Percentiles rank a stretch among this genome's conserved stretches.
Conservation (phyloP, 306 rosid species). For the Notholithocarpus densiflorus region DNA sequence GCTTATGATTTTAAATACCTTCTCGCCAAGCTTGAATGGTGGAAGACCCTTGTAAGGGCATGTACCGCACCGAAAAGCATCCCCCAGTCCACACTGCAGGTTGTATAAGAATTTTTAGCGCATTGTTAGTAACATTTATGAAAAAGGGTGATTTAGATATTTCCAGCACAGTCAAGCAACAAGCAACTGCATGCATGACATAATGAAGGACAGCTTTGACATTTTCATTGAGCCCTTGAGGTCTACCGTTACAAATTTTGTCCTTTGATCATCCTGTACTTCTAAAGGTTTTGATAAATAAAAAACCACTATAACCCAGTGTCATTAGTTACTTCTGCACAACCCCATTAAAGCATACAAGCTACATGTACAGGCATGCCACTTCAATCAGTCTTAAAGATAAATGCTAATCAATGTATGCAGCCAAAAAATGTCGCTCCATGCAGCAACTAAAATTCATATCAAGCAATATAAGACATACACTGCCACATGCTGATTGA, state of each 20-base stretch:
- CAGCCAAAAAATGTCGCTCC: neutral
- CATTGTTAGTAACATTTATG: neutral
- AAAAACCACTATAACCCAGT: neutral
- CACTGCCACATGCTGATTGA: slow-evolving; percentile 91
- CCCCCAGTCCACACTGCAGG: slow-evolving; percentile 95
- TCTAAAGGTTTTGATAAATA: neutral
- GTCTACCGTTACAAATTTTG: neutral
- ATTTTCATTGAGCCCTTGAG: neutral
- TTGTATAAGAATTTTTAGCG: slow-evolving; percentile 29
- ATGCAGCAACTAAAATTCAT: neutral
- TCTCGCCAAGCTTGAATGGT: slow-evolving; percentile 87
- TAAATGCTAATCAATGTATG: neutral
- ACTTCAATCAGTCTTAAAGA: neutral
- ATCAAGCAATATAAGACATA: slow-evolving; percentile 31
- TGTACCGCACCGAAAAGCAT: slow-evolving; percentile 90
- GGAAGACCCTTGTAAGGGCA: slow-evolving; percentile 99
- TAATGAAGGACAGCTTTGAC: neutral
- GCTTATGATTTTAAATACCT: slow-evolving; percentile 45
- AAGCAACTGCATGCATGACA: neutral
- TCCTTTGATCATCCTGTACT: neutral
- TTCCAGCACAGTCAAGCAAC: neutral
- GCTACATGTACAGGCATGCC: neutral
- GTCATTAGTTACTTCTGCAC: neutral
- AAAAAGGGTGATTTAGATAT: neutral
- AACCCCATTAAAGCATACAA: neutral